A percentile compares a stretch with the other conserved stretches of the same genome.
These are phyloP conservation scores for Penicillium sp. DNA, from an alignment of 2,329 filamentous ascomycete genomes.

Conservation along the genomic window DNA sequence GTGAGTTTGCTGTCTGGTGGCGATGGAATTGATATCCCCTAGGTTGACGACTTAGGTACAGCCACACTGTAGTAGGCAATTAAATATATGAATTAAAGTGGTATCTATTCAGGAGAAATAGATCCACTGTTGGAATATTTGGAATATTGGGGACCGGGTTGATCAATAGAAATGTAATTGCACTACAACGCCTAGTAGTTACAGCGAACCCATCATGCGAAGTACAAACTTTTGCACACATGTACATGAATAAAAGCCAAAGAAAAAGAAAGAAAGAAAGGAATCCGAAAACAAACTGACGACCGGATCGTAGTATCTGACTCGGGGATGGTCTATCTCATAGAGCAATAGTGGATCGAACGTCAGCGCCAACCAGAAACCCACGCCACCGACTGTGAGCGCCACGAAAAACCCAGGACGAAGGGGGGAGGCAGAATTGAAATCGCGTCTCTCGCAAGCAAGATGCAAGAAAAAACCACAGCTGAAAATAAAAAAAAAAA, in stretches of 20 bases:
- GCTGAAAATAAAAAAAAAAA: slow-evolving; percentile 24
- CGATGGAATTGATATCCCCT: not conserved
- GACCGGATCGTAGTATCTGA: slow-evolving; percentile 47
- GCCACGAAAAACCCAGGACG: slow-evolving; percentile 25
- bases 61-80: too few species aligned
- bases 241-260: slow-evolving; percentile 18
- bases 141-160: too few species aligned
- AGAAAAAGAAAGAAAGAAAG: slow-evolving; percentile 10
- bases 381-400: slow-evolving; percentile 38
- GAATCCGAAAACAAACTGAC: slow-evolving; percentile 27
- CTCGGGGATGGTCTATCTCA: slow-evolving; percentile 45
- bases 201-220: slow-evolving; percentile 7
- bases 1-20: not conserved
- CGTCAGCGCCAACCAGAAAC: slow-evolving; percentile 41
- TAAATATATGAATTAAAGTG: too few species aligned
- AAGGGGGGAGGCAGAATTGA: slow-evolving; percentile 14
- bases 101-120: too few species aligned
- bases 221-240: slow-evolving; percentile 24
- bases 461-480: slow-evolving; percentile 20
- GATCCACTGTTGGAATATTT: too few species aligned
- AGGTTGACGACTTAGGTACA: too few species aligned
- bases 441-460: slow-evolving; percentile 13
- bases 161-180: slow-evolving; percentile 10
- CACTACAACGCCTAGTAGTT: slow-evolving; percentile 10
- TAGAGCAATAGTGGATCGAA: slow-evolving; percentile 37